Conservation (phyloP, 2,329 filamentous ascomycete species). For the Paraconiothyrium sp. region DNA sequence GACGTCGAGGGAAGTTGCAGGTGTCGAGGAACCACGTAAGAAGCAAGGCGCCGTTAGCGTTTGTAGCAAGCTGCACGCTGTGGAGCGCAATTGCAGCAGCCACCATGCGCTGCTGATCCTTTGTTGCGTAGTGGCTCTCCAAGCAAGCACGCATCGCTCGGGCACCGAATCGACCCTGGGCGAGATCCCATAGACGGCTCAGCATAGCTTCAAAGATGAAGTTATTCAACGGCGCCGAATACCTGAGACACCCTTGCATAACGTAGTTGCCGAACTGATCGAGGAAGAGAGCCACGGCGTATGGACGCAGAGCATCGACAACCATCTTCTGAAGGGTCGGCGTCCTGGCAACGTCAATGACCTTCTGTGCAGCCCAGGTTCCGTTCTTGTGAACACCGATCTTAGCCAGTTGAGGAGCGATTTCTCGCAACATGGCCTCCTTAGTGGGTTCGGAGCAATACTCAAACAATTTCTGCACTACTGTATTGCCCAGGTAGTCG, state of each 20-base stretch:
- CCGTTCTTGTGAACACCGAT: slow-evolving; percentile 99
- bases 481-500: slow-evolving; percentile 97
- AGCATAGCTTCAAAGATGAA: slow-evolving; percentile 99
- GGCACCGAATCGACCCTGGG: slow-evolving; percentile 92
- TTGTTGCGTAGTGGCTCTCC: slow-evolving; percentile 93
- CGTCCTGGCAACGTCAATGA: slow-evolving; percentile 94
- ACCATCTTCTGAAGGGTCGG: slow-evolving; percentile 84
- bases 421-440: slow-evolving; percentile 88
- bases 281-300: slow-evolving; percentile 89
- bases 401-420: slow-evolving; percentile 91
- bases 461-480: slow-evolving; percentile 99
- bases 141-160: slow-evolving; percentile 96
- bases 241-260: slow-evolving; percentile 93
- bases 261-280: slow-evolving; percentile 99
- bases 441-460: slow-evolving; percentile 91
- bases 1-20: slow-evolving; percentile 91
- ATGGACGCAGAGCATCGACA: slow-evolving; percentile 82
- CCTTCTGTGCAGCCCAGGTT: slow-evolving; percentile 99
- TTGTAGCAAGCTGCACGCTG: slow-evolving; percentile 94
- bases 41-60: slow-evolving; percentile 91
- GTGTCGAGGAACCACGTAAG: slow-evolving; percentile 98
- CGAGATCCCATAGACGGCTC: slow-evolving; percentile 89
- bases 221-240: slow-evolving; percentile 86
- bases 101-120: slow-evolving; percentile 94
- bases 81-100: slow-evolving; percentile 95